Evolutionary conservation across 805 yeast genomes (phyloP).

Genomic region (Wickerhamiella bombiphila): DNA sequence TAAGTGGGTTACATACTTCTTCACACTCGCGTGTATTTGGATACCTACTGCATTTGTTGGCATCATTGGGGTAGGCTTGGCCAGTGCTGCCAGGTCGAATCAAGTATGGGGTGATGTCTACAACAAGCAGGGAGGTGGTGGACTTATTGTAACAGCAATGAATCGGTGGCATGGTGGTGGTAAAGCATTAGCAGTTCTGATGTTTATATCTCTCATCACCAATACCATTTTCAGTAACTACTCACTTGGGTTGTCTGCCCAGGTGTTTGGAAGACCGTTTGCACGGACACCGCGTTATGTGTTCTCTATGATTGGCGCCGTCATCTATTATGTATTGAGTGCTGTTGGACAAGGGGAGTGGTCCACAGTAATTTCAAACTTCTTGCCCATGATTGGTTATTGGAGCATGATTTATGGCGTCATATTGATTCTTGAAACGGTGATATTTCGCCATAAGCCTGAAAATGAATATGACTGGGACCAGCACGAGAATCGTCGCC

Average conservation of each 20-base stretch:
- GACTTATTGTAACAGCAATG: constrained; percentile 50
- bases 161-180: constrained; percentile 64
- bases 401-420: constrained; percentile 75
- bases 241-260: constrained; percentile 69
- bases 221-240: constrained; percentile 72
- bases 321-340: constrained; percentile 52
- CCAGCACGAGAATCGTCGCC: constrained; percentile 50
- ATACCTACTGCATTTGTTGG: constrained; percentile 69
- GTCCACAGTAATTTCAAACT: constrained; percentile 58
- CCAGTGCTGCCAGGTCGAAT: constrained; percentile 42
- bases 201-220: constrained; percentile 62
- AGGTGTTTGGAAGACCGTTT: constrained; percentile 34
- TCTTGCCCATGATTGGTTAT: constrained; percentile 82
- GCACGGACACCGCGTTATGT: constrained; percentile 65
- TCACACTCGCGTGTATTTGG: constrained; percentile 53
- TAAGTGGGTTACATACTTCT: constrained; percentile 35
- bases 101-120: constrained; percentile 38
- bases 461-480: constrained; percentile 51
- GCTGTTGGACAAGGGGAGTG: constrained; percentile 63
- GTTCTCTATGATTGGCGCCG: constrained; percentile 51
- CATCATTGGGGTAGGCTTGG: constrained; percentile 53
- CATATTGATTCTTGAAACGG: constrained; percentile 57
- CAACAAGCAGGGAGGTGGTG: constrained; percentile 54
- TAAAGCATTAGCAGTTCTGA: constrained; percentile 52
- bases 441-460: constrained; percentile 44